Evolutionary conservation across 805 yeast species (phyloP).

Genomic region (Starmerella powellii): DNA sequence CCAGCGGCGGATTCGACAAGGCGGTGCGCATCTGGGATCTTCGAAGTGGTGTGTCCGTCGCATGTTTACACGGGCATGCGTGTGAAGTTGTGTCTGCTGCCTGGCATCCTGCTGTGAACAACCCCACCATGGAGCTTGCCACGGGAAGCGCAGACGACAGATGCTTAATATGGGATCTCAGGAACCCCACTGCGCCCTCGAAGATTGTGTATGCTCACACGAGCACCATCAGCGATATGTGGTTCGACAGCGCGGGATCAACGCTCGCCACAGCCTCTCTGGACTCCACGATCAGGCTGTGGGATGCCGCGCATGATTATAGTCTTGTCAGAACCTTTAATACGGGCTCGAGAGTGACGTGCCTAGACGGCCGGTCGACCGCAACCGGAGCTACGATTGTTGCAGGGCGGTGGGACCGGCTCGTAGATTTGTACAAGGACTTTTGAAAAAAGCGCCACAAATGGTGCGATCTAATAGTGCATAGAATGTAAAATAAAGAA

Average conservation of each 20-base stretch:
- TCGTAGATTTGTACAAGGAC: constrained; percentile 43
- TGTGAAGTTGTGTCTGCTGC: constrained; percentile 57
- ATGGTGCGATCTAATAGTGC: too few species aligned
- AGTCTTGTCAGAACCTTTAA: constrained; percentile 38
- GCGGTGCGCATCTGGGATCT: constrained; percentile 73
- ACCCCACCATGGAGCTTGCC: constrained; percentile 41
- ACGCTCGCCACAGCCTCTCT: constrained; percentile 34
- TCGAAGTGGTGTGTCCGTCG: constrained; percentile 56
- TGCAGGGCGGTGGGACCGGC: constrained; percentile 76
- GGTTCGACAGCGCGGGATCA: constrained; percentile 31
- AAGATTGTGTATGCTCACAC: constrained; percentile 61
- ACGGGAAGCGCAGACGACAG: constrained; percentile 77
- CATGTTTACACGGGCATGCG: constrained; percentile 53
- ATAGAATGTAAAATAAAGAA: neutral
- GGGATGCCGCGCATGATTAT: constrained; percentile 62
- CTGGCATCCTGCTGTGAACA: constrained; percentile 43
- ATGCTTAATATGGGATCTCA: constrained; percentile 75
- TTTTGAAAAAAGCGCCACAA: neutral
- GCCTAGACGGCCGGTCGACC: constrained; percentile 36
- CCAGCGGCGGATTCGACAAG: constrained; percentile 71
- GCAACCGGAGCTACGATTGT: constrained; percentile 28
- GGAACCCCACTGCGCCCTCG: constrained; percentile 35
- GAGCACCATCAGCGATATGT: constrained; percentile 36
- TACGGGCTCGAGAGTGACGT: constrained; percentile 60
- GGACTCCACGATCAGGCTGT: constrained; percentile 53